phyloP scores from a whole-genome alignment of 2,329 filamentous ascomycete genomes.

The Clonostachys rosea region DNA sequence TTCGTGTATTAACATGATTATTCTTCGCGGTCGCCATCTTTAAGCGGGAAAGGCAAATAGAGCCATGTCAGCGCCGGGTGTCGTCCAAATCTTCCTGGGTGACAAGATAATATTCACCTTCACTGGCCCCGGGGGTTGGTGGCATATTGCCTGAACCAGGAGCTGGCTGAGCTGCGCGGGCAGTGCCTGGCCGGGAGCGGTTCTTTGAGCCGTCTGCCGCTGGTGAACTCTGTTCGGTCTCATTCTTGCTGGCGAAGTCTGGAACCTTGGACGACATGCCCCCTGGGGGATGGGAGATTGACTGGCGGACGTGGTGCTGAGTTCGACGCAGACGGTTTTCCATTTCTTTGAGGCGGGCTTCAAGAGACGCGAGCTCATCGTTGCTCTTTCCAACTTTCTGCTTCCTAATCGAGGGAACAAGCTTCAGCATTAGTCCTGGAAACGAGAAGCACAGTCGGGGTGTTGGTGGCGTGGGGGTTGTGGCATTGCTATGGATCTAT shows the following conservation, averaged over 20 bases:
- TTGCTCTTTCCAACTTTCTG: slow-evolving; percentile 69
- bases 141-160: slow-evolving; percentile 53
- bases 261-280: slow-evolving; percentile 2
- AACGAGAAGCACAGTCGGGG: slow-evolving; percentile 3
- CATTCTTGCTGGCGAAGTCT: slow-evolving; percentile 13
- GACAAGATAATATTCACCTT: slow-evolving; percentile 46
- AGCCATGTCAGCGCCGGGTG: slow-evolving; percentile 19
- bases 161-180: slow-evolving; percentile 42
- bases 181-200: slow-evolving; percentile 50
- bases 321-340: slow-evolving; percentile 64
- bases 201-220: slow-evolving; percentile 23
- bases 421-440: not conserved
- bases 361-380: slow-evolving; percentile 79
- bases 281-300: slow-evolving; percentile 9
- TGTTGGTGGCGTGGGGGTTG: not conserved
- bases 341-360: slow-evolving; percentile 78
- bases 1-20: slow-evolving; percentile 8
- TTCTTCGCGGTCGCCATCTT: slow-evolving; percentile 32
- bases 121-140: slow-evolving; percentile 55
- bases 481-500: not conserved
- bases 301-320: slow-evolving; percentile 8
- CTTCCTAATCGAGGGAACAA: slow-evolving; percentile 52
- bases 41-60: slow-evolving; percentile 9
- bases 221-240: slow-evolving; percentile 5
- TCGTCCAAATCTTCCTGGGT: slow-evolving; percentile 17